Conservation (phyloP, 2,329 filamentous ascomycete genomes). For the Sporothrix brasiliensis region DNA sequence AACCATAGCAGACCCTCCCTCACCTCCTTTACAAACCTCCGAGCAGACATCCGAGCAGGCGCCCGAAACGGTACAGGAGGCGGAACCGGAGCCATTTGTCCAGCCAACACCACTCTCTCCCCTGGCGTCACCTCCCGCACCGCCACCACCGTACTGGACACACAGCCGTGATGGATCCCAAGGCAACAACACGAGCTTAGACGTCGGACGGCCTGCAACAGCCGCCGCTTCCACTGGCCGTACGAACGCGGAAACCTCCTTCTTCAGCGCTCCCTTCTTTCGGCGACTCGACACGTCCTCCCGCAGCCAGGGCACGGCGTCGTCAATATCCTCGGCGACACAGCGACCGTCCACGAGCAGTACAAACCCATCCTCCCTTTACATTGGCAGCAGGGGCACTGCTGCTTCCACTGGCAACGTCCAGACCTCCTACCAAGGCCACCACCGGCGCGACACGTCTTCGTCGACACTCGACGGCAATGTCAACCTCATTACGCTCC, state of each 20-base stretch:
- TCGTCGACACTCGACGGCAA: slow-evolving; percentile 25
- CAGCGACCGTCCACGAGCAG: slow-evolving; percentile 1
- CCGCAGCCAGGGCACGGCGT: neutral
- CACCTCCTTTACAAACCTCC: neutral
- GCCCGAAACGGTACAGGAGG: neutral
- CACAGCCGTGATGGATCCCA: slow-evolving; percentile 30
- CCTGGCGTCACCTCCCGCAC: slow-evolving; percentile 14
- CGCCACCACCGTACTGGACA: slow-evolving; percentile 35
- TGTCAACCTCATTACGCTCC: slow-evolving; percentile 54
- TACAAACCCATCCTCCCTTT: neutral
- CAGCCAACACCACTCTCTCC: neutral
- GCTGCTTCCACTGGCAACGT: neutral
- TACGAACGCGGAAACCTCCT: neutral
- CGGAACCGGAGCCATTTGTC: neutral
- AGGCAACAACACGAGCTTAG: neutral
- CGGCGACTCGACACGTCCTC: slow-evolving; percentile 8
- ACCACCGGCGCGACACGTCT: slow-evolving; percentile 32
- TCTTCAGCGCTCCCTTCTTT: slow-evolving; percentile 23
- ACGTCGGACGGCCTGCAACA: slow-evolving; percentile 9
- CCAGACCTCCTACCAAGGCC: neutral
- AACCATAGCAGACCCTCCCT: neutral
- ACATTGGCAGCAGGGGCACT: neutral
- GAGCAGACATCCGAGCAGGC: neutral
- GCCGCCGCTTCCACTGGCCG: neutral
- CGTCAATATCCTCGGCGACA: neutral